Percentiles rank a stretch among this genome's conserved stretches.
phyloP scores from a whole-genome alignment of 2,329 filamentous ascomycete species.

The Ascocoryne sarcoides region DNA sequence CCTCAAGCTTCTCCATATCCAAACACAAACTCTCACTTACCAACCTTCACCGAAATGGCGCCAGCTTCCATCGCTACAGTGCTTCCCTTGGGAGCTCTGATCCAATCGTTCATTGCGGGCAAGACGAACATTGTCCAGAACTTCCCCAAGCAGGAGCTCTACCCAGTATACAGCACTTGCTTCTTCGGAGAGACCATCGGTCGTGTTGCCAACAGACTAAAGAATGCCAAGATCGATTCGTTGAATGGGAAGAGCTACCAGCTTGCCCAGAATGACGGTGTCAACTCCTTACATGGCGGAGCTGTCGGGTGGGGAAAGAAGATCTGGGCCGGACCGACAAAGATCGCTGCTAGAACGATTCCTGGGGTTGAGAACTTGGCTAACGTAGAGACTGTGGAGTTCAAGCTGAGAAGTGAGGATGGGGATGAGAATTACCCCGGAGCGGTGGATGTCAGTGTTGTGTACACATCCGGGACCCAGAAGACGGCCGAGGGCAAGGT shows the following conservation, averaged over 20 bases:
- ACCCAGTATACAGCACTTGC: slow-evolving; percentile 64
- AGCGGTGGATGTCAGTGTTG: slow-evolving; percentile 66
- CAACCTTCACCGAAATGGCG: slow-evolving; percentile 1
- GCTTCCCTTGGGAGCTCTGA: slow-evolving; percentile 2
- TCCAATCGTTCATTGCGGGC: slow-evolving; percentile 29
- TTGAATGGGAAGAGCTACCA: slow-evolving; percentile 65
- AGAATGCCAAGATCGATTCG: slow-evolving; percentile 57
- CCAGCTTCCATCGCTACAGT: not conserved
- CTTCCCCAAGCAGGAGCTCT: slow-evolving; percentile 68
- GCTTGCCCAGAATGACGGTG: slow-evolving; percentile 67
- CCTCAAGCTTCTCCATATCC: too few species aligned
- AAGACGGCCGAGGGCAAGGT: slow-evolving; percentile 47
- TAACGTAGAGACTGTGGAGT: slow-evolving; percentile 59
- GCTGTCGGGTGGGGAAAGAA: slow-evolving; percentile 72
- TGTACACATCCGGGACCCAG: slow-evolving; percentile 69
- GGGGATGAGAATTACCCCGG: slow-evolving; percentile 89
- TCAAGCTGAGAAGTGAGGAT: slow-evolving; percentile 60
- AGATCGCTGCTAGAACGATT: slow-evolving; percentile 43
- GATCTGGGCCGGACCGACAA: slow-evolving; percentile 62
- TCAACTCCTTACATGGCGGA: slow-evolving; percentile 69
- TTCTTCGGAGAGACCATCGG: slow-evolving; percentile 95
- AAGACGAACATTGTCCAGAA: slow-evolving; percentile 81
- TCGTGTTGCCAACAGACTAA: slow-evolving; percentile 72
- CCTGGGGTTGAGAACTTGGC: slow-evolving; percentile 43
- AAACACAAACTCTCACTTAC: too few species aligned